Evolutionary conservation across 1,284 basidiomycete species (phyloP).

Genomic region (Golubevia sp.): DNA sequence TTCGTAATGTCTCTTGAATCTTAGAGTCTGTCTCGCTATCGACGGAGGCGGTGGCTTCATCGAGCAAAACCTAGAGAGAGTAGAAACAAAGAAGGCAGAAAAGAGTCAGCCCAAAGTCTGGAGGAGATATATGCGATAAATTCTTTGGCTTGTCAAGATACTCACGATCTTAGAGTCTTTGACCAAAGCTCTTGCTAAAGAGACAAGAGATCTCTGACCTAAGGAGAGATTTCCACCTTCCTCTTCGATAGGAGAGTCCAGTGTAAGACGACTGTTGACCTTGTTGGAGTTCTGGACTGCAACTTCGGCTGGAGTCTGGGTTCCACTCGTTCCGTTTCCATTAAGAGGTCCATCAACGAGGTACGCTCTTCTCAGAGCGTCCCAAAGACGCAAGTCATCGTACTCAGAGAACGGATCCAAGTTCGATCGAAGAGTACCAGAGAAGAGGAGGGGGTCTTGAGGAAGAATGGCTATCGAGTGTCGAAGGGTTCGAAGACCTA

Average conservation of each 20-base stretch:
- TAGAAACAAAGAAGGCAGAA: conserved; percentile 3
- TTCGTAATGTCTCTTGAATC: conserved; percentile 82
- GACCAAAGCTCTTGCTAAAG: conserved; percentile 59
- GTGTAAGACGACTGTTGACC: conserved; percentile 25
- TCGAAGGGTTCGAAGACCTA: conserved; percentile 64
- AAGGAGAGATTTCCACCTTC: conserved; percentile 58
- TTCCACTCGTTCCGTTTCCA: conserved; percentile 4
- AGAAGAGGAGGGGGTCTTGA: conserved; percentile 61
- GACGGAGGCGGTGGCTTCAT: conserved; percentile 79
- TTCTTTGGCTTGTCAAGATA: too few relatives aligned
- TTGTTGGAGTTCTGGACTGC: conserved; percentile 14
- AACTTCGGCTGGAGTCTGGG: conserved; percentile 11
- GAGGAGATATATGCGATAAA: neutral
- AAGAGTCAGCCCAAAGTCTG: neutral
- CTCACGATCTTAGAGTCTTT: conserved; percentile 17
- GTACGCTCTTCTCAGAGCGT: conserved; percentile 59
- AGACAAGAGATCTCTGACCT: conserved; percentile 61
- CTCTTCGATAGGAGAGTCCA: conserved; percentile 56
- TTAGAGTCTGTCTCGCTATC: conserved; percentile 79
- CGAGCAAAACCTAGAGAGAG: conserved; percentile 53
- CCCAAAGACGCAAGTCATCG: conserved; percentile 58
- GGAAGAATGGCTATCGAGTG: conserved; percentile 41
- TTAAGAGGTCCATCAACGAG: conserved; percentile 37
- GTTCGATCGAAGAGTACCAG: conserved; percentile 62
- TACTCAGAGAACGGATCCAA: conserved; percentile 60